Evolutionary conservation across 2,329 filamentous ascomycete genomes (phyloP), one percentile per base, ranked within the genome.

Genomic region (Phaeophleospora eucalypticola): DNA sequence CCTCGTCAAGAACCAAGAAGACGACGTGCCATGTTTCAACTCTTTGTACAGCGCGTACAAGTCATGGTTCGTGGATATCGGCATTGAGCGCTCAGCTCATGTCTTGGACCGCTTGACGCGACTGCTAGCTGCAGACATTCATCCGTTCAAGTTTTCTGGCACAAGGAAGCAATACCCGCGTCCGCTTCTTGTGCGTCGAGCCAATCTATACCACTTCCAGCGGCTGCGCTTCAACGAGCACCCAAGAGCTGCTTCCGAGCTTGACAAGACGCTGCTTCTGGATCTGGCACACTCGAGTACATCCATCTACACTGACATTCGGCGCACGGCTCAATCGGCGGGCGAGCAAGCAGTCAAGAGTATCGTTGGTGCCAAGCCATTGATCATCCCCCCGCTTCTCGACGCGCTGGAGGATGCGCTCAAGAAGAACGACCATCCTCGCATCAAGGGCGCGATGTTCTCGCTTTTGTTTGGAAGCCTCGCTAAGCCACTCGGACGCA

Each of bases 11-110:
- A 83, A 91, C 51, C 90, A 95, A 64, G 88, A 97, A 65, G 93
- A 98, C 62, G 93, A 98, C 64, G 93, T 98, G 1, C 83, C 87
- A 14, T 96, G 89, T 68, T 98, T 98, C 70, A 95, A 89, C 18
- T 83, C 90, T 0, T 71, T 98, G 2, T 98, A 95, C 68, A 86
- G 86, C 17, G 88, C 91, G 1, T 98, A 96, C 66, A 80, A 89
- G 36, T 93, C 88, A 7, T 98, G 90, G 89, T 97, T 98, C 60
- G 89, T 95, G 1, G 93, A 98, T 61, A 90, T 98, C 34, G 93
- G 94, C 15, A 94, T 96, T 50, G 93, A 98, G 69, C 80, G 91
- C 49, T 96, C 91, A 15, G 91, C 93, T 0, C 93, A 96, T 65
- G 87, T 94, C 2, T 75, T 97, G 8, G 93, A 98, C 65, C 80